Conservation (phyloP, 441 rosid species). For the Metrosideros polymorpha region DNA sequence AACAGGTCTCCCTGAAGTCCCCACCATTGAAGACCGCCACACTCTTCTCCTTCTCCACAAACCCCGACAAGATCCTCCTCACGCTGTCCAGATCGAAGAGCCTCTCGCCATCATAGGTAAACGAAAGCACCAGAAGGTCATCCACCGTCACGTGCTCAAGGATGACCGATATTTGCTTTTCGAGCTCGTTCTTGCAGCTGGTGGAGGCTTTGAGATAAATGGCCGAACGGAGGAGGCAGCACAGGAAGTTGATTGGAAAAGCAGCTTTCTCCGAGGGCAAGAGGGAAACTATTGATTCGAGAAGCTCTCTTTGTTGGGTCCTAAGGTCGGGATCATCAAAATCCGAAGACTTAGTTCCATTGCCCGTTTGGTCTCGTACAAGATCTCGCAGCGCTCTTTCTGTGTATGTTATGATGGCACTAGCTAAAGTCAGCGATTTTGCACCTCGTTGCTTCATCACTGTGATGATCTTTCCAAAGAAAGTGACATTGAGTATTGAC, state of each 20-base stretch:
- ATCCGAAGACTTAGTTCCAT: constrained; percentile 27
- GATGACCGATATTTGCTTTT: constrained; percentile 55
- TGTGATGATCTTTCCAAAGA: constrained; percentile 39
- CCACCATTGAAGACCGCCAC: constrained; percentile 53
- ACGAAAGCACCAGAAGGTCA: constrained; percentile 69
- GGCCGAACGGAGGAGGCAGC: constrained; percentile 79
- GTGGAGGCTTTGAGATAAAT: constrained; percentile 46
- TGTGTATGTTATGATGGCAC: constrained; percentile 53
- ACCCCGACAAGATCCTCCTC: constrained; percentile 52
- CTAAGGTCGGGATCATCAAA: constrained; percentile 22
- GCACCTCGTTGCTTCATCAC: constrained; percentile 65
- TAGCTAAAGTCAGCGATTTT: constrained; percentile 42
- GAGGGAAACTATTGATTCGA: constrained; percentile 54
- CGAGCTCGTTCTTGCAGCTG: constrained; percentile 59
- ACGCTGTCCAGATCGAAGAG: constrained; percentile 74
- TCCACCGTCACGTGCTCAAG: constrained; percentile 73
- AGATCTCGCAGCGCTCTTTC: constrained; percentile 76
- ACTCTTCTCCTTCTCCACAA: constrained; percentile 75
- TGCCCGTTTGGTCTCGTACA: constrained; percentile 75
- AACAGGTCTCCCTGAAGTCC: constrained; percentile 30
- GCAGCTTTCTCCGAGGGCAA: constrained; percentile 66
- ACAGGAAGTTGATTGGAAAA: constrained; percentile 66
- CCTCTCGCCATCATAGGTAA: constrained; percentile 70
- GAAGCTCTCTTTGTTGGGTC: constrained; percentile 41
- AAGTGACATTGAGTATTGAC: constrained; percentile 46